Base-by-base conservation (phyloP, 345 rosid genomes). In the Pugionium cornutum region DNA sequence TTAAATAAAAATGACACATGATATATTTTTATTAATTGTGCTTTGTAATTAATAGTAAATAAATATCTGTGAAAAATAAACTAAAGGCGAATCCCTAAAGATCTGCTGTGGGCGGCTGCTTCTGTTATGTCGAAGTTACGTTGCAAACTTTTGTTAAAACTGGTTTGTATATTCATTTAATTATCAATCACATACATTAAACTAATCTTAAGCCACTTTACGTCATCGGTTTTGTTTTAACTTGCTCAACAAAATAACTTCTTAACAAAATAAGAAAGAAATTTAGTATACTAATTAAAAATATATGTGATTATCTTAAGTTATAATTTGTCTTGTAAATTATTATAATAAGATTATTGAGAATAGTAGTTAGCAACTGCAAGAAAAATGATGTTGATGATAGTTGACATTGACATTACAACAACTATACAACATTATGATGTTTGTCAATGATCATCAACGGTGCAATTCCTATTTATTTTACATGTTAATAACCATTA, bases 21-120 rank as follows among this genome's bases (percentile, higher is more conserved):
- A 18, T 18, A 18, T 18, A 18, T 18, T 18, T 18, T 18, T 18
- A 18, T 18, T 18, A 18, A 18, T 18, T 18, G 18, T 0, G 0
- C 18, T 18, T 18, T 18, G 0, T 18, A 18, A 18, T 18, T 18
- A 18, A 18, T 18, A 18, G 18, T 18, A 18, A 18, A 18, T 18
- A 18, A 18, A 18, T 18, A 18, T 59, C 27, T 64, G 31, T 31
- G 4, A 56, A 50, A 2, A 4, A 41, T 25, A 47, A 68, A 61
- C 47, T 36, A 44, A 34, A 47, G 39, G 36, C 77, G 80, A 50
- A 84, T 86, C 89, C 87, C 89, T 70, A 64, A 75, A 83, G 62
- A 83, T 84, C 89, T 81, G 86, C 79, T 26, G 26, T 50, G 66
- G 76, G 77, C 77, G 77, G 68, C 68, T 60, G 55, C 58, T 40